Percentiles rank a stretch among this genome's conserved stretches.
phyloP scores from a whole-genome alignment of 805 yeast genomes.

The Hanseniaspora jakobsenii region DNA sequence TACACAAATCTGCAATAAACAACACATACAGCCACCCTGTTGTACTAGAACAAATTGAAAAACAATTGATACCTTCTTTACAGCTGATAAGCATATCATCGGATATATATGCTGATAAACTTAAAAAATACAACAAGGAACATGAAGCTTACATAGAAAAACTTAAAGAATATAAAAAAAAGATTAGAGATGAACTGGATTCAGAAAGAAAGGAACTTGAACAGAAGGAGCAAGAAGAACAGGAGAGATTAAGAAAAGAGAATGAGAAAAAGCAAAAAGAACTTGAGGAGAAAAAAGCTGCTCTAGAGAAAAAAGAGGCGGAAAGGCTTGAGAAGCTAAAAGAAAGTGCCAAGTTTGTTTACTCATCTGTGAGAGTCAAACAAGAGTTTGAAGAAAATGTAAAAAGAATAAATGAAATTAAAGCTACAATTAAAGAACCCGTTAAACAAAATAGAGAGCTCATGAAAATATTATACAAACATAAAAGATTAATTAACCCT shows the following conservation, averaged over 20 bases:
- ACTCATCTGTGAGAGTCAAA: slow-evolving; percentile 33
- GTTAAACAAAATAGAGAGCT: slow-evolving; percentile 41
- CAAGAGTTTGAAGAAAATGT: slow-evolving; percentile 37
- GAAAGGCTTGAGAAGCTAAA: slow-evolving; percentile 16
- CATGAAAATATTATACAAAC: slow-evolving; percentile 44
- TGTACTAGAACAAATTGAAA: slow-evolving; percentile 1
- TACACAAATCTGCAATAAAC: background rate
- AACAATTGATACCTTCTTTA: slow-evolving; percentile 7
- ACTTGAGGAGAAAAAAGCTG: slow-evolving; percentile 23
- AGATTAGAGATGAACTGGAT: slow-evolving; percentile 19
- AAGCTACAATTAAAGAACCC: slow-evolving; percentile 44
- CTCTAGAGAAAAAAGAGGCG: slow-evolving; percentile 21
- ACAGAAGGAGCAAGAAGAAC: slow-evolving; percentile 17
- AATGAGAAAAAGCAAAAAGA: slow-evolving; percentile 20
- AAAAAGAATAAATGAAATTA: slow-evolving; percentile 44
- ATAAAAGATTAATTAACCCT: slow-evolving; percentile 70
- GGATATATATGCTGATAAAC: background rate
- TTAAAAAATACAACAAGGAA: slow-evolving; percentile 16
- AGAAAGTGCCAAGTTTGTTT: slow-evolving; percentile 21
- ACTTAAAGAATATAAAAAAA: slow-evolving; percentile 25
- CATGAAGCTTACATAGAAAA: slow-evolving; percentile 18
- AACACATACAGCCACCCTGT: background rate
- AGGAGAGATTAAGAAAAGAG: slow-evolving; percentile 18
- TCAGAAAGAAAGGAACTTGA: slow-evolving; percentile 20
- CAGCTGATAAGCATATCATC: slow-evolving; percentile 7